Evolutionary conservation across 208 protist species (phyloP).

Genomic region (Trypanosoma conorhini): DNA sequence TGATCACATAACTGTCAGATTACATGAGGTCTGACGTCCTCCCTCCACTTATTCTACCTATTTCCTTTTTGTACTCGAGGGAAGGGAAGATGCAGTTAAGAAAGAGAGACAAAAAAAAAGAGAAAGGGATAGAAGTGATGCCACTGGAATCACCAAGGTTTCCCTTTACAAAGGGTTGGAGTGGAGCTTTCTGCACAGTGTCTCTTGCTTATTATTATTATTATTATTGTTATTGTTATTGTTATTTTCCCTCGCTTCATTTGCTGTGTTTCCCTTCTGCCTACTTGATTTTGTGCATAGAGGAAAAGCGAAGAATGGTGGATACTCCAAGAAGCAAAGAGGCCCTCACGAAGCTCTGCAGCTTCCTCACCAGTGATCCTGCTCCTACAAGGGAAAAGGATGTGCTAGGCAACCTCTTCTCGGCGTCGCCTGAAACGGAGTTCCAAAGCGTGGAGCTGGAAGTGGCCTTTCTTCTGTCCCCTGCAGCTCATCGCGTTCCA

Average conservation of each 20-base stretch:
- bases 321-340: constrained; percentile 49
- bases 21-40: background rate
- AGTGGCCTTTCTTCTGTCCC: constrained; percentile 69
- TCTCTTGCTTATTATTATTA: background rate
- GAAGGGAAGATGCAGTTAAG: background rate
- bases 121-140: too few species aligned
- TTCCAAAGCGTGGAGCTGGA: constrained; percentile 65
- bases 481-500: constrained; percentile 76
- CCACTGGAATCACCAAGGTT: too few species aligned
- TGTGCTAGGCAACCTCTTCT: constrained; percentile 46
- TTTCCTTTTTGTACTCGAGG: background rate
- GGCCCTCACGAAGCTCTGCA: constrained; percentile 57
- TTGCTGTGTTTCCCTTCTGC: constrained; percentile 12
- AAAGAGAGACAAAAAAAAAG: background rate
- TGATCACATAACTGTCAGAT: constrained; percentile 27
- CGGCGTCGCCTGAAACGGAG: constrained; percentile 32
- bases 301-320: constrained; percentile 28
- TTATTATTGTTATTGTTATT: background rate
- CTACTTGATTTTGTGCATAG: background rate
- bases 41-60: background rate
- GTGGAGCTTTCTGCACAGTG: background rate
- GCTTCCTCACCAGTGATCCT: constrained; percentile 42
- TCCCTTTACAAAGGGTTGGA: too few species aligned
- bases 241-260: constrained; percentile 16
- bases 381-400: constrained; percentile 14